phyloP scores from a whole-genome alignment of 768 basidiomycete species.

The Neoboletus magnificus region DNA sequence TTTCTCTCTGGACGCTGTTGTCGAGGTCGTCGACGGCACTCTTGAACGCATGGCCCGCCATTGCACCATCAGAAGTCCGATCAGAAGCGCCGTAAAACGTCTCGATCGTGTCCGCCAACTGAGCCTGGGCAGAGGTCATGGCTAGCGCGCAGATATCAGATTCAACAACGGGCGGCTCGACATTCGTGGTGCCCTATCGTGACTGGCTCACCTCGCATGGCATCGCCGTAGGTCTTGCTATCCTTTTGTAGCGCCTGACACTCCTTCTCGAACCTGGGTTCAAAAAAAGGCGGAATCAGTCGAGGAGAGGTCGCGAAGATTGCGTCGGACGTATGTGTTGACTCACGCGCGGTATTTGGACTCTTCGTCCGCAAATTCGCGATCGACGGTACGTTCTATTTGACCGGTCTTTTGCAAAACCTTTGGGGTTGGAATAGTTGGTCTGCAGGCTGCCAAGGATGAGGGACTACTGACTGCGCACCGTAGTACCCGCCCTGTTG shows the following conservation, averaged over 20 bases:
- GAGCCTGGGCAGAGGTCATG: conserved; percentile 91
- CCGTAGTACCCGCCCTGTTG: conserved; percentile 88
- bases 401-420: conserved; percentile 98
- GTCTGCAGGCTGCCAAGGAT: conserved; percentile 2
- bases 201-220: conserved; percentile 73
- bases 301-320: not conserved
- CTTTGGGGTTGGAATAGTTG: conserved; percentile 35
- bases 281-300: not conserved
- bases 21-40: conserved; percentile 94
- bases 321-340: not conserved
- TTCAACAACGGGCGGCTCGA: not conserved
- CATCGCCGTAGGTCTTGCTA: conserved; percentile 90
- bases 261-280: conserved; percentile 90
- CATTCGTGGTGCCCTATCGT: not conserved
- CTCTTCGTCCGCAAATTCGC: conserved; percentile 92
- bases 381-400: conserved; percentile 92
- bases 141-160: conserved; percentile 42
- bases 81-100: conserved; percentile 88
- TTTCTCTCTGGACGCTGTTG: conserved; percentile 73
- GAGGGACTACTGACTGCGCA: conserved; percentile 35
- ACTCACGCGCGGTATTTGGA: conserved; percentile 84
- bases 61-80: conserved; percentile 83
- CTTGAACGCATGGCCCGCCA: conserved; percentile 97
- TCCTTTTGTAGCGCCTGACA: conserved; percentile 91
- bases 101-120: conserved; percentile 91